Base-by-base conservation (phyloP, 2,329 filamentous ascomycete genomes). In the Clonostachys sp. region DNA sequence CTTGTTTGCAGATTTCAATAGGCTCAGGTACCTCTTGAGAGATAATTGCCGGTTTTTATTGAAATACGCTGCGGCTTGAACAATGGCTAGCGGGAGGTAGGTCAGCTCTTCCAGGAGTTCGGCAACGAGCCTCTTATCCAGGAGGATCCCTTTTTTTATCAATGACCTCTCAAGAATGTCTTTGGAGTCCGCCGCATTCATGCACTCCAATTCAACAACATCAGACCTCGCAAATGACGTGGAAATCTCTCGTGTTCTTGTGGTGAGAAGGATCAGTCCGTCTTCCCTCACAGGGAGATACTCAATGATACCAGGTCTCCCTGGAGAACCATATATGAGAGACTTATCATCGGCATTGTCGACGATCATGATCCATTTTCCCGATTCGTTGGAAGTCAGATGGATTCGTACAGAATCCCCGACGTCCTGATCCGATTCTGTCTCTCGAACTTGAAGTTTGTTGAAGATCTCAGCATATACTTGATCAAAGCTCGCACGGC, bases 401-500 rank as follows among this genome's bases (percentile, higher is more conserved):
- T 39, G 36, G 4, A 6, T 17, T 5, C 36, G 16, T 14, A 39
- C 36, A 14, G 16, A 9, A 14, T 39, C 36, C 6, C 36, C 14
- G 36, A 39, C 9, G 36, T 39, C 9, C 16, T 39, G 14, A 17
- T 17, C 36, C 7, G 13, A 6, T 6, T 14, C 14, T 17, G 13
- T 39, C 36, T 39, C 16, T 17, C 16, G 14, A 14, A 39, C 14
- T 14, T 39, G 36, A 39, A 39, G 36, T 17, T 39, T 39, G 13
- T 39, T 13, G 36, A 17, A 14, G 13, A 39, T 39, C 36, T 39
- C 36, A 6, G 3, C 36, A 17, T 39, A 39, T 7, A 17, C 36
- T 46, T 66, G 58, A 17, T 68, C 53, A 45, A 71, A 56, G 41
- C 56, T 64, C 34, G 60, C 62, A 16, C 49, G 42, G 44, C 59